Evolutionary conservation across 2,329 filamentous ascomycete species (phyloP), one percentile per base, ranked within the genome.

Genomic region (Exophiala alcalophila): DNA sequence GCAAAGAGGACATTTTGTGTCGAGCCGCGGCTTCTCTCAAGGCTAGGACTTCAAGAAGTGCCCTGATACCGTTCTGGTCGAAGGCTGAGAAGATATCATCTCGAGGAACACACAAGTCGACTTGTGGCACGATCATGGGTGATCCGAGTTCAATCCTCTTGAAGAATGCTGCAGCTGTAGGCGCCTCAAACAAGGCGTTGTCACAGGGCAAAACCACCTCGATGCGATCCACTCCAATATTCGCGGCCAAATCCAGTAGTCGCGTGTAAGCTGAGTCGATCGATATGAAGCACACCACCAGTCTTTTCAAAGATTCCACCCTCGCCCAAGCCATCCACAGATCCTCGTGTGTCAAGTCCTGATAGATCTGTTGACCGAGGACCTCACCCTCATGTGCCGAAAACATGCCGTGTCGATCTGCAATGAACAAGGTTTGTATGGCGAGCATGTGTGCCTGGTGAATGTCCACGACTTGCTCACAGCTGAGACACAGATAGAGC

Each of bases 371-470:
- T 6, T 16, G 20, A 5, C 29, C 18, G 4, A 46, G n/a, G 5
- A 15, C 19, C 24, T 40, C 24, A 4, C 42, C 42, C 8, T 35
- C 34, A 21, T 40, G 36, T 2, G 42, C 34, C 3, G 35, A 23
- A 31, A 46, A 46, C 28, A 46, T 33, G 4, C 42, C 42, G 24
- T 46, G 42, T 8, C 36, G 36, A 24, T 46, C 42, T 6, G 42
- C 36, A 29, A 46, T 34, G 28, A 32, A 33, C 1, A 45, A 14
- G 7, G 35, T 45, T 24, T 45, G 27, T 18, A 45, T 39, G n/a
- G 34, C 35, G 5, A 45, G 41, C 41, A 45, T 45, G 18, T 45
- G 41, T 12, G 41, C 41, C 24, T 45, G 34, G 12, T 39, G 16
- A 6, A 26, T 35, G 12, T 45, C 41, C 5, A 45, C 27, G 4